Conservation (phyloP, 2,329 filamentous ascomycete genomes). For the Colletotrichum falcatum region DNA sequence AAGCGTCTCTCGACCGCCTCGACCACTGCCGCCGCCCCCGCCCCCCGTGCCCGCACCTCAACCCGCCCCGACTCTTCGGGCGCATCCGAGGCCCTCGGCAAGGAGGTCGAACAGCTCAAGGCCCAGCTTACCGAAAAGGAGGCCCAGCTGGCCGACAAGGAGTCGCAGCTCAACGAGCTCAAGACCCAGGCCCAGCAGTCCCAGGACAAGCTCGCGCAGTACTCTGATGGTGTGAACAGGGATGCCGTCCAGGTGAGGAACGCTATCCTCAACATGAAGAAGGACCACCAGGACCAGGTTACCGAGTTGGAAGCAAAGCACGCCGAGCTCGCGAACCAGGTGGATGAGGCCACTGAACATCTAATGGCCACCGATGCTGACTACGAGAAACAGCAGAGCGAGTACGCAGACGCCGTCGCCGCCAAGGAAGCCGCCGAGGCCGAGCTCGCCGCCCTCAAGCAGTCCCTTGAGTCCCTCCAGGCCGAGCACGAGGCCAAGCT, state of each 20-base stretch:
- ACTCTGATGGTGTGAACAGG: slow-evolving; percentile 63
- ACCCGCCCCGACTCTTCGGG: slow-evolving; percentile 51
- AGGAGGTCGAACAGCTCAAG: slow-evolving; percentile 71
- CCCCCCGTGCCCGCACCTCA: slow-evolving; percentile 57
- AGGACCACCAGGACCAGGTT: slow-evolving; percentile 58
- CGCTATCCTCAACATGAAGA: slow-evolving; percentile 34
- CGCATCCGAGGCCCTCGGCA: slow-evolving; percentile 57
- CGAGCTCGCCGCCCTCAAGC: slow-evolving; percentile 62
- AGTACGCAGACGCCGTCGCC: slow-evolving; percentile 61
- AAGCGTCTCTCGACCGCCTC: slow-evolving; percentile 69
- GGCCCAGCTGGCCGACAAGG: slow-evolving; percentile 67
- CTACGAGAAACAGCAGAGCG: slow-evolving; percentile 61
- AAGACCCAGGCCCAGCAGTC: slow-evolving; percentile 68
- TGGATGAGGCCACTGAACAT: slow-evolving; percentile 63
- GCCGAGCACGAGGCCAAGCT: slow-evolving; percentile 55
- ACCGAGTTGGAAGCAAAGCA: slow-evolving; percentile 63
- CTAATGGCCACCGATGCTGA: slow-evolving; percentile 64
- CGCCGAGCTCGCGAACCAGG: slow-evolving; percentile 58
- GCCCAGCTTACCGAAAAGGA: slow-evolving; percentile 69
- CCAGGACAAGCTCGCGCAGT: slow-evolving; percentile 66
- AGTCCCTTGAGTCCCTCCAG: slow-evolving; percentile 61
- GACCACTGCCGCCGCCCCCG: slow-evolving; percentile 52
- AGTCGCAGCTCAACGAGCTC: slow-evolving; percentile 67
- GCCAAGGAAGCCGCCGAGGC: slow-evolving; percentile 62
- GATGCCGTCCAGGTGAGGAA: slow-evolving; percentile 53